These are phyloP conservation scores for Aspergillus pseudoterreus DNA, from an alignment of 2,329 filamentous ascomycete species.

Conservation along the genomic window DNA sequence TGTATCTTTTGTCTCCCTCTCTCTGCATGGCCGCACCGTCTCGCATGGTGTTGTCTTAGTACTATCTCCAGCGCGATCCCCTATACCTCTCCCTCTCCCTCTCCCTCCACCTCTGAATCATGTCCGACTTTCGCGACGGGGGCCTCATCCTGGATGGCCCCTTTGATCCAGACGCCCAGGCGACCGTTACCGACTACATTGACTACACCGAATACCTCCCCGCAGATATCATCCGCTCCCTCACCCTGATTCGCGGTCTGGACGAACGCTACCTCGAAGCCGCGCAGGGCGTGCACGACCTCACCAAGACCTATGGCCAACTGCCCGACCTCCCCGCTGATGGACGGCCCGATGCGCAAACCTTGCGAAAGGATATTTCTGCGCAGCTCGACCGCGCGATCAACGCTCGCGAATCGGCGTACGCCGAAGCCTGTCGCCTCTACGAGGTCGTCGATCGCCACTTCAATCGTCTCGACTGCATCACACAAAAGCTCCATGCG, in stretches of 20 bases:
- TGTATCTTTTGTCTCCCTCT: constrained; percentile 7
- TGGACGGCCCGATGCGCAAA: constrained; percentile 49
- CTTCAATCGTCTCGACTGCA: constrained; percentile 54
- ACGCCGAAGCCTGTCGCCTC: constrained; percentile 54
- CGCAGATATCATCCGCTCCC: constrained; percentile 60
- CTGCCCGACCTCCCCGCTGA: constrained; percentile 50
- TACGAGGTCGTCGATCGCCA: constrained; percentile 57
- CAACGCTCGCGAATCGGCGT: constrained; percentile 53
- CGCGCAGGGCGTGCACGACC: constrained; percentile 39
- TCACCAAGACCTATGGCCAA: constrained; percentile 42
- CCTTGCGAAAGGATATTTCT: constrained; percentile 56
- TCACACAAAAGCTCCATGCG: constrained; percentile 59
- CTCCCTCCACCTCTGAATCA: constrained; percentile 15
- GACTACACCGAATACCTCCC: constrained; percentile 68
- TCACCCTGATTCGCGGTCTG: constrained; percentile 56
- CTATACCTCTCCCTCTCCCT: constrained; percentile 6
- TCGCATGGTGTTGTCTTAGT: constrained; percentile 17
- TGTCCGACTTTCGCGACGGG: constrained; percentile 42
- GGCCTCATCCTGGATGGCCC: constrained; percentile 46
- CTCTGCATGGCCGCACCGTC: constrained; percentile 19
- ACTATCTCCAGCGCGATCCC: constrained; percentile 9
- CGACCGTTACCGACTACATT: constrained; percentile 64
- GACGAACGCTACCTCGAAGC: constrained; percentile 44
- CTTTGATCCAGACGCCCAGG: constrained; percentile 61
- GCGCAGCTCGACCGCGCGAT: constrained; percentile 52